phyloP scores from a whole-genome alignment of 2,329 filamentous ascomycete species.

The Hymenoscyphus fructigenus region DNA sequence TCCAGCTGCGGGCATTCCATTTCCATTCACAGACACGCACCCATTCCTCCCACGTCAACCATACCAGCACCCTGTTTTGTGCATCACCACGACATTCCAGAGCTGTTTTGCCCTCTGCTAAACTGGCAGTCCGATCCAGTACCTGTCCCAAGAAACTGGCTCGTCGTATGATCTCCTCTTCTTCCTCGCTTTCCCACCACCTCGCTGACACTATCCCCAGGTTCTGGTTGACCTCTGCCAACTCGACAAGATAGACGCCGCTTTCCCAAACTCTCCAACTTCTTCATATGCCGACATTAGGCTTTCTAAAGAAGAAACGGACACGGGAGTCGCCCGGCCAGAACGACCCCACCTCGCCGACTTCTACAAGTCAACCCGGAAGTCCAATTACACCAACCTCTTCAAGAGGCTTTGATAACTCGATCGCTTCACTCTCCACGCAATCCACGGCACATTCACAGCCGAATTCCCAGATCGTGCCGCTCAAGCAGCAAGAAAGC shows the following conservation, averaged over 20 bases:
- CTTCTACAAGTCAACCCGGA: conserved; percentile 62
- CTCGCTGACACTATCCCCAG: background rate
- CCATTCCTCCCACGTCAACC: background rate
- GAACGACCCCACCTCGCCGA: conserved; percentile 64
- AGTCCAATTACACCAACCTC: conserved; percentile 62
- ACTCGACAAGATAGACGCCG: background rate
- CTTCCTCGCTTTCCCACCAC: background rate
- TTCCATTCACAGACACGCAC: background rate
- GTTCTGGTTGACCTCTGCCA: background rate
- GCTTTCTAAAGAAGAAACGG: conserved; percentile 98
- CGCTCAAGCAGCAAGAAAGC: conserved; percentile 30
- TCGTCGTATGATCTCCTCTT: background rate
- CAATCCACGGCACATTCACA: conserved; percentile 36
- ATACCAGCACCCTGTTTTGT: background rate
- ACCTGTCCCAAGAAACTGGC: background rate
- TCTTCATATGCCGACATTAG: conserved; percentile 83
- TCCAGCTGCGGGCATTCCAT: background rate
- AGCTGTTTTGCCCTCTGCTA: background rate
- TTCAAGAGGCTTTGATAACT: conserved; percentile 47
- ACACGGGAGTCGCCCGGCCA: conserved; percentile 82
- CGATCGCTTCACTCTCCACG: conserved; percentile 42
- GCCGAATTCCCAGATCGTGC: conserved; percentile 30
- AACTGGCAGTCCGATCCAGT: background rate
- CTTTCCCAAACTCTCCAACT: background rate
- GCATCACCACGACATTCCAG: conserved; percentile 1